phyloP scores from a whole-genome alignment of 345 rosid genomes.

The Ailanthus altissimus region DNA sequence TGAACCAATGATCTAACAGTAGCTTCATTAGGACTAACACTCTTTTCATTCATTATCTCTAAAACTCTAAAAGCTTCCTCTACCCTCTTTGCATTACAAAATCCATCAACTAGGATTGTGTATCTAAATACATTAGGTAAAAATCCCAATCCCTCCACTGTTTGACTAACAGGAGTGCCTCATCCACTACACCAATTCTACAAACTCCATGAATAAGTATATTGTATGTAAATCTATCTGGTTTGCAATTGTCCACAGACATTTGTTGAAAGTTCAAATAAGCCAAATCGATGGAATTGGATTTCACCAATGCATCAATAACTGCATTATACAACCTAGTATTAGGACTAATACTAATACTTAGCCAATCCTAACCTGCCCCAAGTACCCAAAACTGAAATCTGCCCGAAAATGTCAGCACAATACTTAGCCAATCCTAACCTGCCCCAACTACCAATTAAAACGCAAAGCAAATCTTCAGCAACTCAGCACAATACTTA shows the following conservation, averaged over 20 bases:
- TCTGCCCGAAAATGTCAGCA: slow-evolving; percentile 76
- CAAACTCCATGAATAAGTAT: slow-evolving; percentile 91
- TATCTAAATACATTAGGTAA: slow-evolving; percentile 72
- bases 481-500: slow-evolving; percentile 78
- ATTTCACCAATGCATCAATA: slow-evolving; percentile 79
- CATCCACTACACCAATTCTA: slow-evolving; percentile 73
- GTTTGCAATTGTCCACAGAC: slow-evolving; percentile 70
- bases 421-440: slow-evolving; percentile 85
- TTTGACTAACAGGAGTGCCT: slow-evolving; percentile 75
- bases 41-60: slow-evolving; percentile 58
- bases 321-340: slow-evolving; percentile 86
- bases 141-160: slow-evolving; percentile 77
- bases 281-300: slow-evolving; percentile 84
- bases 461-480: slow-evolving; percentile 70
- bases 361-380: slow-evolving; percentile 85
- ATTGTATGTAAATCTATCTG: slow-evolving; percentile 89
- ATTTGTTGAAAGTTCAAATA: slow-evolving; percentile 92
- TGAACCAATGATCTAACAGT: slow-evolving; percentile 79
- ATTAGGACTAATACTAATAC: slow-evolving; percentile 70
- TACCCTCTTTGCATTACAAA: slow-evolving; percentile 65
- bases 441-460: slow-evolving; percentile 91
- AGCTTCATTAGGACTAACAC: slow-evolving; percentile 70
- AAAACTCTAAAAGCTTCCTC: slow-evolving; percentile 65
- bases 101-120: slow-evolving; percentile 82
- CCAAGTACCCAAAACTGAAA: slow-evolving; percentile 85